Percentiles rank a stretch among this genome's conserved stretches.
Conservation (phyloP, 139 green algal genomes). For the Yamagishiella unicocca region DNA sequence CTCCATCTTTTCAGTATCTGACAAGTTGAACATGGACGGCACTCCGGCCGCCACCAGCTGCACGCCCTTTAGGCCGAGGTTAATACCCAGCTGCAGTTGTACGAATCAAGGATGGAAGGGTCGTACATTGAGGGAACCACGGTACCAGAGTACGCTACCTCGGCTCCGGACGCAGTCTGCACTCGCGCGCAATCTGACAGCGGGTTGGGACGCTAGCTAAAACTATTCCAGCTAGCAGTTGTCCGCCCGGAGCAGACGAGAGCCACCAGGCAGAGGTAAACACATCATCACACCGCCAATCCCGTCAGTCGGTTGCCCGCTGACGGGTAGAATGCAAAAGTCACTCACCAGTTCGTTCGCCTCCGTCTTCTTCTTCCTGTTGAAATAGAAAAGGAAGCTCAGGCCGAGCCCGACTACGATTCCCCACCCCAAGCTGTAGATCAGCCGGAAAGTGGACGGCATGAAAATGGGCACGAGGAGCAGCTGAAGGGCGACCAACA, state of each 20-base stretch:
- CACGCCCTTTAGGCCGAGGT: conserved; percentile 85
- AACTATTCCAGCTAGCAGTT: too few species aligned
- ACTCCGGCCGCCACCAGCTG: conserved; percentile 77
- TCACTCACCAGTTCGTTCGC: conserved; percentile 61
- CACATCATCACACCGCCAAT: too few species aligned
- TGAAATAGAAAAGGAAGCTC: conserved; percentile 63
- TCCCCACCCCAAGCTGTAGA: conserved; percentile 50
- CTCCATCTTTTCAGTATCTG: conserved; percentile 87
- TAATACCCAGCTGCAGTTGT: conserved; percentile 64
- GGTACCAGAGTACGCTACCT: too few species aligned
- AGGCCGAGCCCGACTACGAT: conserved; percentile 45
- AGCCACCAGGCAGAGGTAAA: too few species aligned
- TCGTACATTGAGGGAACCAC: background rate
- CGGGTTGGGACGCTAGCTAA: too few species aligned
- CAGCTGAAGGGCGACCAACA: conserved; percentile 13
- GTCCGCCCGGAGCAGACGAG: too few species aligned
- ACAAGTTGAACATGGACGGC: conserved; percentile 83
- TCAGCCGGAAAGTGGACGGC: conserved; percentile 26
- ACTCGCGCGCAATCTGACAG: too few species aligned
- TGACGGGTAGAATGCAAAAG: too few species aligned
- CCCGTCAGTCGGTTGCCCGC: too few species aligned
- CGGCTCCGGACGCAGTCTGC: too few species aligned
- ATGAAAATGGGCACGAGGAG: conserved; percentile 46
- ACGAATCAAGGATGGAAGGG: background rate
- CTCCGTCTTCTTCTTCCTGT: conserved; percentile 61